These are phyloP conservation scores for Blastocystis sp. DNA, from an alignment of 352 stramenopile species.

Conservation along the genomic window DNA sequence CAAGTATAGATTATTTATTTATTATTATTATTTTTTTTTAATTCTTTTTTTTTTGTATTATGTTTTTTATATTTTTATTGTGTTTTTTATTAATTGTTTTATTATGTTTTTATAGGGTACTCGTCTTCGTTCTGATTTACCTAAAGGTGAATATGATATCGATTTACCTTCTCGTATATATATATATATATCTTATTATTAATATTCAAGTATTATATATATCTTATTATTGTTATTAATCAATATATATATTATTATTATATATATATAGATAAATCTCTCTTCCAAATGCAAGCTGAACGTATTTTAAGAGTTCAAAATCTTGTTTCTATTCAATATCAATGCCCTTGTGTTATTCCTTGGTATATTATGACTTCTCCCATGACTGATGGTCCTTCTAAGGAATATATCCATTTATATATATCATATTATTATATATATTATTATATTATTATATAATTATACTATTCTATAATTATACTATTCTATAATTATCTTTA, in stretches of 20 bases:
- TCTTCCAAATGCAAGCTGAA: constrained; percentile 59
- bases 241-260: too few relatives aligned
- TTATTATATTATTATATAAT: constrained; percentile 5
- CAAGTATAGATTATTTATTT: too few relatives aligned
- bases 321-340: background rate
- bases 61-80: too few relatives aligned
- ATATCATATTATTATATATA: constrained; percentile 1
- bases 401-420: constrained; percentile 40
- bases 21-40: too few relatives aligned
- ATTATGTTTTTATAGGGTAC: too few relatives aligned
- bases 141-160: constrained; percentile 50
- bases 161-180: constrained; percentile 10
- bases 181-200: too few relatives aligned
- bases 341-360: constrained; percentile 41
- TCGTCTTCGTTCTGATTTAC: constrained; percentile 52
- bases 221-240: too few relatives aligned
- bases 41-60: too few relatives aligned
- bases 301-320: constrained; percentile 43
- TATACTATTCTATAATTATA: background rate
- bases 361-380: constrained; percentile 62
- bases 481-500: too few relatives aligned
- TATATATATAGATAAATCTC: constrained; percentile 52
- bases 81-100: too few relatives aligned
- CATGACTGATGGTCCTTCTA: constrained; percentile 58
- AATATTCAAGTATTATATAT: too few relatives aligned